phyloP scores from a whole-genome alignment of 139 green algal species.

The Zygnema cylindricum region DNA sequence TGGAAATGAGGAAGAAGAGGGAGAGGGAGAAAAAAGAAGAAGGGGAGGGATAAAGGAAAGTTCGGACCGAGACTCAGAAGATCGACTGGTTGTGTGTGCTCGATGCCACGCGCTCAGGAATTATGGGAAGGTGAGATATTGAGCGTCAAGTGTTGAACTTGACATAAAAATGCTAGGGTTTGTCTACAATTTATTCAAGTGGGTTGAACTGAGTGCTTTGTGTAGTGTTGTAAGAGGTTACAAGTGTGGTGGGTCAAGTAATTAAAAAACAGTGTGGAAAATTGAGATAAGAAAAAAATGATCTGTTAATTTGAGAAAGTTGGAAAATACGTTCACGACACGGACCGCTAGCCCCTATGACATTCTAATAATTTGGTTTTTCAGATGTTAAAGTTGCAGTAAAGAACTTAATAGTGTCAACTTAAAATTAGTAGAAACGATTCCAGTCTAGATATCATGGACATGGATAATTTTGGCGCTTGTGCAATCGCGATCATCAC shows the following conservation, averaged over 20 bases:
- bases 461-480: no score
- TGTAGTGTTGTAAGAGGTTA: neutral
- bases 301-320: no score
- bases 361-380: no score
- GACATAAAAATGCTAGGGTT: neutral
- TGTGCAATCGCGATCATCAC: no score
- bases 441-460: no score
- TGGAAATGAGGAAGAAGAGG: conserved; percentile 15
- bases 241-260: neutral
- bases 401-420: no score
- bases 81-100: conserved; percentile 78
- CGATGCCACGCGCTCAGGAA: conserved; percentile 88
- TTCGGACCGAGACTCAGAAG: neutral
- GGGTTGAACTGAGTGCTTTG: neutral
- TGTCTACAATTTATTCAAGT: neutral
- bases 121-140: conserved; percentile 64
- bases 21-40: neutral
- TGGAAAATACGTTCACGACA: no score
- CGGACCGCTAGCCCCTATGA: no score
- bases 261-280: no score
- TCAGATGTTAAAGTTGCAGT: no score
- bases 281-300: no score
- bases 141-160: neutral
- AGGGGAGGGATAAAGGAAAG: conserved; percentile 30
- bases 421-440: no score